These are phyloP conservation scores for Miamiensis avidus DNA, from an alignment of 169 alveolate species.

Conservation along the genomic window DNA sequence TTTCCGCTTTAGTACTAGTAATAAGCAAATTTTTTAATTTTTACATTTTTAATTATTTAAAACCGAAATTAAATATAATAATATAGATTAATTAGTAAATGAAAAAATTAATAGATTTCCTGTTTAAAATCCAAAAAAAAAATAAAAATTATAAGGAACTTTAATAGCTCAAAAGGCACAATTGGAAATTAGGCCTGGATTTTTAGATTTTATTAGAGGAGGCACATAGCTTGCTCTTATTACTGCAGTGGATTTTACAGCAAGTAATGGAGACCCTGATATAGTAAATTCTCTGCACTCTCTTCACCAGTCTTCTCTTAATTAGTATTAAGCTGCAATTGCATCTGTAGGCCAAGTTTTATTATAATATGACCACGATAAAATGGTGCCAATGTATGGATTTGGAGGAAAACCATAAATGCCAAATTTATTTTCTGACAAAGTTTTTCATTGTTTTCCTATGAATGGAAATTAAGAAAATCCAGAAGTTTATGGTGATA, in stretches of 20 bases:
- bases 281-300: slow-evolving; percentile 53
- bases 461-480: slow-evolving; percentile 54
- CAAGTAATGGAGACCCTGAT: slow-evolving; percentile 53
- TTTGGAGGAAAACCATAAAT: slow-evolving; percentile 47
- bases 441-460: slow-evolving; percentile 71
- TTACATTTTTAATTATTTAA: too few species aligned
- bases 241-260: slow-evolving; percentile 69
- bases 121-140: slow-evolving; percentile 11
- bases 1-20: neutral
- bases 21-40: too few species aligned
- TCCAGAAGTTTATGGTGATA: slow-evolving; percentile 76
- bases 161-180: slow-evolving; percentile 18
- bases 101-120: slow-evolving; percentile 14
- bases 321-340: slow-evolving; percentile 61
- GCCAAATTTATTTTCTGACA: slow-evolving; percentile 12
- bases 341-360: slow-evolving; percentile 55
- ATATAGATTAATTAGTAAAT: too few species aligned
- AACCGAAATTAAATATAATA: too few species aligned
- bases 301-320: slow-evolving; percentile 4
- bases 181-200: too few species aligned
- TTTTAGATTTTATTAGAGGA: slow-evolving; percentile 67
- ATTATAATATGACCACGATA: slow-evolving; percentile 63
- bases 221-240: slow-evolving; percentile 57
- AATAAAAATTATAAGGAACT: slow-evolving; percentile 4
- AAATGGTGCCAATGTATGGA: slow-evolving; percentile 65